Conservation (phyloP, 2,329 filamentous ascomycete genomes). For the Neonectria neomacrospora region DNA sequence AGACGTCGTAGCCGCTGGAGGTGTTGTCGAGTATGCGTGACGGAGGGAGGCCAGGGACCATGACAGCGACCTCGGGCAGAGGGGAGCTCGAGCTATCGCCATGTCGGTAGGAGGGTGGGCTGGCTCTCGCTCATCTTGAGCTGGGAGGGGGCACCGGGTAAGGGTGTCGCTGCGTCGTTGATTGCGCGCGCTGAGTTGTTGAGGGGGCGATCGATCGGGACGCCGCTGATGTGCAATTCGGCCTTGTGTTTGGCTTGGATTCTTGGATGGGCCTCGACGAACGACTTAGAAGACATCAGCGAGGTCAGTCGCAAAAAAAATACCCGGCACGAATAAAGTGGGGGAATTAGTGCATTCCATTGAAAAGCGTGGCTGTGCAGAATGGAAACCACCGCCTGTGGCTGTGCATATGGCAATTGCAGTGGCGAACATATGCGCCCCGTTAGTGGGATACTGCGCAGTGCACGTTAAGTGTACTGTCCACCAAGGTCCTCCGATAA, state of each 20-base stretch:
- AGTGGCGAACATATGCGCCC: conserved; percentile 5
- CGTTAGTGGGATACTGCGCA: conserved; percentile 30
- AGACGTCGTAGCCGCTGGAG: conserved; percentile 3
- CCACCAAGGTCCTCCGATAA: conserved; percentile 3
- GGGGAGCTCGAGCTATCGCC: conserved; percentile 38
- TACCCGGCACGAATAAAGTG: neutral
- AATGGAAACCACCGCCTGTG: conserved; percentile 14
- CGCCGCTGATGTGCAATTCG: neutral
- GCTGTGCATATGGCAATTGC: conserved; percentile 10
- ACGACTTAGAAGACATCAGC: neutral
- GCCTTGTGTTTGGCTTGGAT: neutral
- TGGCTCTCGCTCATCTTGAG: conserved; percentile 31
- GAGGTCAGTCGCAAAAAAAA: conserved; percentile 14
- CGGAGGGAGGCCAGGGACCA: conserved; percentile 18
- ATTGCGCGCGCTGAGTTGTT: neutral
- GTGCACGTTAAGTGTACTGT: neutral
- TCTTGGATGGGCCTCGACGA: conserved; percentile 7
- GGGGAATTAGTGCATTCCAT: neutral
- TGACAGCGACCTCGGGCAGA: conserved; percentile 28
- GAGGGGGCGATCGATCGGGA: neutral
- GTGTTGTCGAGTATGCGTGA: conserved; percentile 29
- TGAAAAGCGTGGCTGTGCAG: neutral
- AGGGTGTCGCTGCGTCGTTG: neutral
- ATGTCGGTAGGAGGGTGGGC: conserved; percentile 34
- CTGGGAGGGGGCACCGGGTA: neutral